Evolutionary conservation across 192 early-diverging fungal species (phyloP).

Genomic region (Cetraspora pellucida): DNA sequence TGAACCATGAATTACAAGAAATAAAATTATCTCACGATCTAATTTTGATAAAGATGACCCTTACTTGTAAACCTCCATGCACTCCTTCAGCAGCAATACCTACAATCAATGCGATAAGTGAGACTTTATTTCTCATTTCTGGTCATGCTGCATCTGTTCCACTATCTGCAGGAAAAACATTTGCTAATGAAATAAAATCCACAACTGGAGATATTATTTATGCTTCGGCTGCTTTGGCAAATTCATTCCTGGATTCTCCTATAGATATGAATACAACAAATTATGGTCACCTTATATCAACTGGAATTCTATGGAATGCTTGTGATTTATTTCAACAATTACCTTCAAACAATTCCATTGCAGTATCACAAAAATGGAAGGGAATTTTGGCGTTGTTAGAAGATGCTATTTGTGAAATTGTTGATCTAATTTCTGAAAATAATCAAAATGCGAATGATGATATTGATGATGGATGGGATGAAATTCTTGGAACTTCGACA

Average conservation of each 20-base stretch:
- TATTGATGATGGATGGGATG: constrained; percentile 44
- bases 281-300: constrained; percentile 39
- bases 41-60: constrained; percentile 32
- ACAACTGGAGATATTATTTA: constrained; percentile 41
- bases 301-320: constrained; percentile 49
- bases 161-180: constrained; percentile 43
- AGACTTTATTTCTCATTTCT: constrained; percentile 47
- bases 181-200: constrained; percentile 38
- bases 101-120: constrained; percentile 42
- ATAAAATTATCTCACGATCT: background rate
- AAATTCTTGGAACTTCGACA: constrained; percentile 9
- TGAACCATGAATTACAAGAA: background rate
- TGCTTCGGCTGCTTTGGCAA: constrained; percentile 39
- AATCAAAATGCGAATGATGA: constrained; percentile 31
- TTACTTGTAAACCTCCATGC: constrained; percentile 49
- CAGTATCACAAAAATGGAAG: constrained; percentile 47
- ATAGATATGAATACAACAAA: constrained; percentile 30
- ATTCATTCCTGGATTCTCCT: constrained; percentile 44
- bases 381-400: constrained; percentile 44
- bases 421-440: constrained; percentile 40
- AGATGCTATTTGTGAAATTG: constrained; percentile 44
- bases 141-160: constrained; percentile 47
- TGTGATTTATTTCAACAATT: constrained; percentile 45
- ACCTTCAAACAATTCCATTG: constrained; percentile 40
- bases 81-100: constrained; percentile 39